Percentiles rank a stretch among this genome's conserved stretches.
Conservation (phyloP, 352 stramenopile genomes). For the Phytophthora meadii region DNA sequence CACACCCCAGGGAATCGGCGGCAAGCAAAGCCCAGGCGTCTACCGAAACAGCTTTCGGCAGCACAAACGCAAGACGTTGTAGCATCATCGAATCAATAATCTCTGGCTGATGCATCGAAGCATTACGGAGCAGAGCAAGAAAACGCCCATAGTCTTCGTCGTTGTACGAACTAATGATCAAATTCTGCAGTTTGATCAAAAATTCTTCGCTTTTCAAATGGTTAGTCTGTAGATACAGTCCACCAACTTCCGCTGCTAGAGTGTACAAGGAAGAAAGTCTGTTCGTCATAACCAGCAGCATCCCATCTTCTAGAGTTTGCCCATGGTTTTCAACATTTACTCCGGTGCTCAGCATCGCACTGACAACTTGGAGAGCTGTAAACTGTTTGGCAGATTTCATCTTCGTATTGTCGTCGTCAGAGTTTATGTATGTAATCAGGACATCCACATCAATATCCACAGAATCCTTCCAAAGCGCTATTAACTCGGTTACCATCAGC, state of each 20-base stretch:
- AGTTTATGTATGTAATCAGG: slow-evolving; percentile 49
- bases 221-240: slow-evolving; percentile 44
- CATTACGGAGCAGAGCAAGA: slow-evolving; percentile 64
- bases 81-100: slow-evolving; percentile 79
- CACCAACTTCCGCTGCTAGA: slow-evolving; percentile 72
- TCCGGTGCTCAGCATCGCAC: slow-evolving; percentile 55
- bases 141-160: slow-evolving; percentile 76
- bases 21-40: slow-evolving; percentile 67
- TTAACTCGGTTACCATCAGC: slow-evolving; percentile 57
- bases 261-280: slow-evolving; percentile 58
- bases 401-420: slow-evolving; percentile 46
- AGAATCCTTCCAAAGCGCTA: slow-evolving; percentile 61
- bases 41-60: slow-evolving; percentile 63
- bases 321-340: slow-evolving; percentile 27
- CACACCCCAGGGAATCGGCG: slow-evolving; percentile 52
- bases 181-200: slow-evolving; percentile 44
- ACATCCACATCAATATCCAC: slow-evolving; percentile 47
- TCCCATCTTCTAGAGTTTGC: slow-evolving; percentile 53
- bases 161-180: slow-evolving; percentile 60
- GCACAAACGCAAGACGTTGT: slow-evolving; percentile 68
- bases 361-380: slow-evolving; percentile 66
- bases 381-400: slow-evolving; percentile 55
- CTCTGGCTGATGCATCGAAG: slow-evolving; percentile 59
- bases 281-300: slow-evolving; percentile 59
- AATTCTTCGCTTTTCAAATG: slow-evolving; percentile 29